Percentiles rank a stretch among this genome's conserved stretches.
phyloP scores from a whole-genome alignment of 192 early-diverging fungal species.

The Kickxella alabastrina region DNA sequence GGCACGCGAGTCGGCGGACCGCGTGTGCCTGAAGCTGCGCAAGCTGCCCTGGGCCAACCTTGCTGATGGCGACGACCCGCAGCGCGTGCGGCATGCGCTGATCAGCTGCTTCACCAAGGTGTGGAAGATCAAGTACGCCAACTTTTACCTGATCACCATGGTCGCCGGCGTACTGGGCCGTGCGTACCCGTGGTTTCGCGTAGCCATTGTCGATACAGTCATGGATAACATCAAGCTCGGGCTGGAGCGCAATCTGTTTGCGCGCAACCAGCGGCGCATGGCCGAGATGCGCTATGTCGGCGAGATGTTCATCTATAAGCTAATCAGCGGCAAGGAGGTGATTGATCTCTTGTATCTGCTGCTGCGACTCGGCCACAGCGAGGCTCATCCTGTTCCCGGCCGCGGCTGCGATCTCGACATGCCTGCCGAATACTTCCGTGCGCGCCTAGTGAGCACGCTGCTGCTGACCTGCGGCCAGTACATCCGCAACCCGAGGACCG shows the following conservation, averaged over 20 bases:
- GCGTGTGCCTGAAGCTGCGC: conserved; percentile 65
- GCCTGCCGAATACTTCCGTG: conserved; percentile 87
- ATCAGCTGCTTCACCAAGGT: conserved; percentile 80
- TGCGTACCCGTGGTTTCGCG: conserved; percentile 83
- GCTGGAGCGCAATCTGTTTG: conserved; percentile 88
- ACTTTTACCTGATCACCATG: conserved; percentile 80
- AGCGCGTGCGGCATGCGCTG: conserved; percentile 55
- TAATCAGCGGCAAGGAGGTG: conserved; percentile 73
- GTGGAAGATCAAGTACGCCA: conserved; percentile 91
- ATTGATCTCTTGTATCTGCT: conserved; percentile 85
- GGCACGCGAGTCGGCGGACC: conserved; percentile 64
- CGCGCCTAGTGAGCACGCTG: conserved; percentile 80
- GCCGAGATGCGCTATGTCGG: conserved; percentile 79
- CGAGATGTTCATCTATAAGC: conserved; percentile 86
- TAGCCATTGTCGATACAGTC: conserved; percentile 79
- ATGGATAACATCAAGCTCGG: conserved; percentile 87
- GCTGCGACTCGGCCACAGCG: conserved; percentile 81
- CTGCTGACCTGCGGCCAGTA: conserved; percentile 84
- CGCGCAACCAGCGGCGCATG: conserved; percentile 88
- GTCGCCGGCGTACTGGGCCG: conserved; percentile 70
- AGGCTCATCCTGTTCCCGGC: conserved; percentile 46
- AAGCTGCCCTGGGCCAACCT: conserved; percentile 83
- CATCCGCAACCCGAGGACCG: conserved; percentile 62
- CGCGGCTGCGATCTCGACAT: conserved; percentile 67
- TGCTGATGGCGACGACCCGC: conserved; percentile 17